Conservation (phyloP, 495 filamentous ascomycete genomes). For the Platismatia glauca region DNA sequence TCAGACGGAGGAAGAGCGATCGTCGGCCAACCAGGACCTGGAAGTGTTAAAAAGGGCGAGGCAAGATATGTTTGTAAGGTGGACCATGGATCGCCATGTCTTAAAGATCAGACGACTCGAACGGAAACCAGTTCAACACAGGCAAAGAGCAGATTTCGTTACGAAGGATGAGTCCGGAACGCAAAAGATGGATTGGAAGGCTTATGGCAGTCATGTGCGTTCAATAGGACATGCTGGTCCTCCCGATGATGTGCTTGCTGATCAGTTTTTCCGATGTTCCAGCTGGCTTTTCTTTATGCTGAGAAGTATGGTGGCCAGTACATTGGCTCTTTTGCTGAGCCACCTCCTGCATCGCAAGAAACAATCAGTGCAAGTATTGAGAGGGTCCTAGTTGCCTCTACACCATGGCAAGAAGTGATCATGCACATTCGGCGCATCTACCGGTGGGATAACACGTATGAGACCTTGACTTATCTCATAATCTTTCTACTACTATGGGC, state of each 20-base stretch:
- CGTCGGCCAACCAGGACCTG: conserved; percentile 18
- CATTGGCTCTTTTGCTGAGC: conserved; percentile 29
- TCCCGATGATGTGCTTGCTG: conserved; percentile 5
- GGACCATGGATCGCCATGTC: conserved; percentile 33
- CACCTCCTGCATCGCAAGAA: conserved; percentile 27
- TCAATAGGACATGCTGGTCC: neutral
- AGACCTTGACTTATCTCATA: conserved; percentile 24
- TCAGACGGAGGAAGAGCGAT: conserved; percentile 17
- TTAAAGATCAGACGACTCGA: conserved; percentile 26
- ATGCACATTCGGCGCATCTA: conserved; percentile 31
- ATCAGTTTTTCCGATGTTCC: neutral
- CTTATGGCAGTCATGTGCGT: neutral
- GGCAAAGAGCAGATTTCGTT: conserved; percentile 22
- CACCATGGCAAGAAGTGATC: conserved; percentile 28
- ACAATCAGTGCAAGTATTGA: conserved; percentile 28
- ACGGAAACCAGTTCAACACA: conserved; percentile 12
- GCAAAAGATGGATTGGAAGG: neutral
- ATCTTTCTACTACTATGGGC: conserved; percentile 26
- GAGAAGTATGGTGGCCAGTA: conserved; percentile 31
- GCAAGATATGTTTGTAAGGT: conserved; percentile 30
- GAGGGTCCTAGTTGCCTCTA: conserved; percentile 32
- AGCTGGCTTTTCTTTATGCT: conserved; percentile 28
- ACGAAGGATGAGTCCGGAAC: neutral
- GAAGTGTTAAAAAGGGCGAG: conserved; percentile 24
- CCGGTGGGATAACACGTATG: conserved; percentile 29